These are phyloP conservation scores for Nannizziopsis barbatae DNA, from an alignment of 2,329 filamentous ascomycete genomes.

Conservation along the genomic window DNA sequence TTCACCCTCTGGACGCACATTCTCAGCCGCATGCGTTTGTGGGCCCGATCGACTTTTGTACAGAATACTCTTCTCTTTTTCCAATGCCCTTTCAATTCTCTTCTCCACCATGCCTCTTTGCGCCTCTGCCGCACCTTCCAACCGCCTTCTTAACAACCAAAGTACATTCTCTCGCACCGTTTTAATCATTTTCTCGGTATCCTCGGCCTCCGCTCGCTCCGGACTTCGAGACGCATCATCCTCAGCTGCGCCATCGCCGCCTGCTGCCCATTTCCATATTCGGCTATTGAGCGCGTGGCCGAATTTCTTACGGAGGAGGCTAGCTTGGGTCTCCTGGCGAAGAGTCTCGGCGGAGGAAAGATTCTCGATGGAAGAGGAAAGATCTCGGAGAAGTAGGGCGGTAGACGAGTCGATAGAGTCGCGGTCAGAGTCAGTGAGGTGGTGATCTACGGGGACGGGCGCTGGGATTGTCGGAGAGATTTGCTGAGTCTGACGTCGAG, in stretches of 20 bases:
- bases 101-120: constrained; percentile 93
- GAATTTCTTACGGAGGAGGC: constrained; percentile 62
- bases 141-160: constrained; percentile 63
- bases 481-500: constrained; percentile 21
- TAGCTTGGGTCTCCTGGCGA: constrained; percentile 62
- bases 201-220: constrained; percentile 65
- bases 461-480: constrained; percentile 30
- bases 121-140: constrained; percentile 64
- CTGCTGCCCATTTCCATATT: constrained; percentile 58
- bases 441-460: constrained; percentile 38
- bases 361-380: constrained; percentile 68
- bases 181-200: constrained; percentile 52
- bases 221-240: constrained; percentile 44
- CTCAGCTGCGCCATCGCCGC: constrained; percentile 19
- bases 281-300: constrained; percentile 38
- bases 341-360: constrained; percentile 74
- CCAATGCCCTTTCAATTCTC: constrained; percentile 68
- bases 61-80: constrained; percentile 77
- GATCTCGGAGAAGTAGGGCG: constrained; percentile 71
- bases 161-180: constrained; percentile 71
- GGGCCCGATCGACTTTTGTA: constrained; percentile 50
- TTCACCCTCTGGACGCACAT: constrained; percentile 16
- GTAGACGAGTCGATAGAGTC: constrained; percentile 81
- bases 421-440: constrained; percentile 68
- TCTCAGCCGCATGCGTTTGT: no score